Evolutionary conservation across 805 yeast genomes (phyloP), one percentile per base, ranked within the genome.

Genomic region (Scheffersomyces lignosus): DNA sequence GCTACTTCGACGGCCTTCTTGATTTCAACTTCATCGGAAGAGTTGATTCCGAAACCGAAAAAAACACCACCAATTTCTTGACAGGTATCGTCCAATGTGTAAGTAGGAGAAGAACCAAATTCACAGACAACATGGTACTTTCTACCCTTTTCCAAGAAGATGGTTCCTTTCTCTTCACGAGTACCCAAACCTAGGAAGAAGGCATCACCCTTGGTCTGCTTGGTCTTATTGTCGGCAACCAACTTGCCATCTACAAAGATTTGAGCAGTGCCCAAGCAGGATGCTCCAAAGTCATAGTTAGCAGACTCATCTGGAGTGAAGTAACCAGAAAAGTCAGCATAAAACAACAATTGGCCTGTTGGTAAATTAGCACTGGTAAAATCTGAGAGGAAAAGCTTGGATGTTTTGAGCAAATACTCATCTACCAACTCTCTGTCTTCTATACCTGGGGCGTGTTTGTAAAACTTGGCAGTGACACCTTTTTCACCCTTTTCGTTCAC

Each of bases 171-270:
- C 45, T 62, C 78, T 54, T 79, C 83, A 25, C 67, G 49, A 12
- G 85, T 72, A 33, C 83, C 86, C 52, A 62, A 48, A 12, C 76
- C 75, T 39, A 64, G 51, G 54, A 76, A 77, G 62, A 77, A 79
- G 3, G 72, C 62, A 23, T 60, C 56, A 9, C 83, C 85, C 18
- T 48, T 51, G 3, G 45, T 58, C 60, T 81, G 85, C 18, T 66
- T 54, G 29, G 78, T 73, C 47, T 66, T 71, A 58, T 80, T 78
- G 54, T 80, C 83, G 34, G 78, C 73, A 22, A 81, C 60, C 38
- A 78, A 58, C 47, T 72, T 48, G 38, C 58, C 83, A 47, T 81
- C 72, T 34, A 80, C 52, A 45, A 65, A 81, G 15, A 81, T 41
- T 51, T 70, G 71, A 20, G 79, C 82, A 27, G 82, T 74, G 15